Percentiles rank a stretch among this genome's conserved stretches.
Evolutionary conservation across 805 yeast genomes (phyloP).

Genomic region (Sungouiella thailandica): DNA sequence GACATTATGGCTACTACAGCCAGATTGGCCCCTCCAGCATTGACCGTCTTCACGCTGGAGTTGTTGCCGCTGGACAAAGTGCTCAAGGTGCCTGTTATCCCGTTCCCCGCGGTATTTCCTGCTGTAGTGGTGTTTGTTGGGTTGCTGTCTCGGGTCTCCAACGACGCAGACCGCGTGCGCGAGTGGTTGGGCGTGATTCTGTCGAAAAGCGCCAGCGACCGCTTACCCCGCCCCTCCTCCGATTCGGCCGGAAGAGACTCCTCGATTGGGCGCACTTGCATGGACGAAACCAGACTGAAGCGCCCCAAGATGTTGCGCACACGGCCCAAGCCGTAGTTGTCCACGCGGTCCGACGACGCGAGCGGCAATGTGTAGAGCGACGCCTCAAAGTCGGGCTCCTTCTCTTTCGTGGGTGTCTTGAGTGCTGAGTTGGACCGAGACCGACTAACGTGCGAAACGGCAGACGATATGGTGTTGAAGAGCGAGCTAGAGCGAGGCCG

Average conservation of each 20-base stretch:
- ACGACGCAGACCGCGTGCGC: conserved; percentile 36
- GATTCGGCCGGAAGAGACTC: too few relatives aligned
- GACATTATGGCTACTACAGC: too few relatives aligned
- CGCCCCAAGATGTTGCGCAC: conserved; percentile 34
- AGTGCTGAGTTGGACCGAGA: conserved; percentile 30
- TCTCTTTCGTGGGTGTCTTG: conserved; percentile 14
- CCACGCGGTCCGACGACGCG: conserved; percentile 12
- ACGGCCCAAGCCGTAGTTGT: conserved; percentile 22
- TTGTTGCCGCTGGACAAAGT: too few relatives aligned
- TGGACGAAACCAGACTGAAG: conserved; percentile 19
- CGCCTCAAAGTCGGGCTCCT: conserved; percentile 21
- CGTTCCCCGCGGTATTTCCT: too few relatives aligned
- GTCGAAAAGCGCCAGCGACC: conserved; percentile 23
- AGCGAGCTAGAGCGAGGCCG: conserved; percentile 38
- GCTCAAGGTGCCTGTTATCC: too few relatives aligned
- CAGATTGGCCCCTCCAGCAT: too few relatives aligned
- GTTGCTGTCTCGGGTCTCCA: too few relatives aligned
- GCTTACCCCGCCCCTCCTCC: too few relatives aligned
- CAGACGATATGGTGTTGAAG: conserved; percentile 32
- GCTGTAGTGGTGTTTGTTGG: too few relatives aligned
- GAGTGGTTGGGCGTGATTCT: conserved; percentile 32
- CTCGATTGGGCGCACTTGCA: conserved; percentile 8
- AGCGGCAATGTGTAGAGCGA: too few relatives aligned
- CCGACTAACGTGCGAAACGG: conserved; percentile 24
- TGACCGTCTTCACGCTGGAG: too few relatives aligned